These are phyloP conservation scores for Spiraea crenata DNA, from an alignment of 331 rosid genomes.

Conservation along the genomic window DNA sequence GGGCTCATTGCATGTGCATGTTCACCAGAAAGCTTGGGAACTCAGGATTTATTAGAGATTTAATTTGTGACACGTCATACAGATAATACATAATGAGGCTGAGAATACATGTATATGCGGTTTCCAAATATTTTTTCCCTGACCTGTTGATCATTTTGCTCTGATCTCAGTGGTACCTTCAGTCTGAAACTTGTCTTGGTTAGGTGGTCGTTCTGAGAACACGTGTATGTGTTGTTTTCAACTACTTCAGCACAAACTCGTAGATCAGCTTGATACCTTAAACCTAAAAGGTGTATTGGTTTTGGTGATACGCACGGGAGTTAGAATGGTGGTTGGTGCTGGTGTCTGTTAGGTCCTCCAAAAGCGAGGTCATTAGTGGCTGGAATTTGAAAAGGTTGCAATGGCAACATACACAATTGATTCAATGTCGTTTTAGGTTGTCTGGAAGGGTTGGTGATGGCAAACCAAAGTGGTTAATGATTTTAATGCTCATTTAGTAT, in stretches of 20 bases:
- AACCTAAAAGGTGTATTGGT: not conserved
- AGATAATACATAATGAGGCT: not conserved
- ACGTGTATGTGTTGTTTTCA: not conserved
- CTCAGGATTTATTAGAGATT: not conserved
- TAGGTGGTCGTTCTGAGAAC: no score
- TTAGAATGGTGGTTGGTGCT: not conserved
- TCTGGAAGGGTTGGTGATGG: slow-evolving; percentile 3
- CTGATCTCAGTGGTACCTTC: no score
- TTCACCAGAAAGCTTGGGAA: not conserved
- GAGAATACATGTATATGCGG: not conserved
- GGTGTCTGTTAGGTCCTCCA: not conserved
- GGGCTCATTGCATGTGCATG: not conserved
- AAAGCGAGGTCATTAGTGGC: not conserved
- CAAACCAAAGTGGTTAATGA: not conserved
- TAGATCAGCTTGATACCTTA: not conserved
- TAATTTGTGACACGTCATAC: not conserved
- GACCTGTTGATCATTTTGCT: no score
- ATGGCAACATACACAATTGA: not conserved
- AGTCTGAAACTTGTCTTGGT: no score
- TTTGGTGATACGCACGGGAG: not conserved
- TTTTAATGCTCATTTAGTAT: not conserved
- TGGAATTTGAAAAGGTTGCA: not conserved
- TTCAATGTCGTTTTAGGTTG: not conserved
- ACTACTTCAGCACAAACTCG: not conserved
- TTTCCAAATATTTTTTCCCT: no score